Evolutionary conservation across 1,284 basidiomycete species (phyloP), one percentile per base, ranked within the genome.

Genomic region (Rhodotorula sp.): DNA sequence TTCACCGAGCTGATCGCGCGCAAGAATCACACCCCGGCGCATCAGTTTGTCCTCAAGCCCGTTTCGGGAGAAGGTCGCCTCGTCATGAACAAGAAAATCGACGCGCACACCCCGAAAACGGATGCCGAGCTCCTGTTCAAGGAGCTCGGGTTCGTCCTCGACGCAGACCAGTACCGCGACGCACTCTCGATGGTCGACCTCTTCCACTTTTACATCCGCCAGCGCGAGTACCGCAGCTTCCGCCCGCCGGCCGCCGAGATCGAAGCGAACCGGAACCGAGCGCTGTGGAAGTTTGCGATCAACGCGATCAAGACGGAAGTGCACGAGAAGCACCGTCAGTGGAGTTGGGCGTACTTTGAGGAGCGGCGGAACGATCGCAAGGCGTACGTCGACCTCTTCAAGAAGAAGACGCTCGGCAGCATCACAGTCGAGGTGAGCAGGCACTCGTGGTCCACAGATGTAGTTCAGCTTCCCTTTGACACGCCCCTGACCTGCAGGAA

Each of bases 31-130:
- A 82, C 83, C 70, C 85, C 83, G 12, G 82, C 86, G 38, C 97
- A 99, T 81, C 97, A 99, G 80, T 98, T 93, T 81, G 90, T 99
- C 71, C 85, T 99, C 54, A 95, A 92, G 80, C 97, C 97, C 28
- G 95, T 99, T 19, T 93, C 93, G 0, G 97, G 95, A 62, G 90
- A 97, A 83, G 97, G 95, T 48, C 86, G 92, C 76, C 85, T 97
- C 70, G 85, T 90, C 73, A 88, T 99, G 82, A 93, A 95, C 79
- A 70, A 76, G 59, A 87, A 87, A 79, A 83, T 89, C 77, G 86
- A 90, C 78, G 86, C 85, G 66, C 83, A 88, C 70, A 62, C 78
- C 77, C 92, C 95, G 28, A 90, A 90, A 69, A 92, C 92, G 76
- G 95, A 99, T 78, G 87, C 93, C 1, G 89, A 94, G 78, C 85